phyloP scores from a whole-genome alignment of 495 filamentous ascomycete species.

The Aspergillus carlsbadensis region DNA sequence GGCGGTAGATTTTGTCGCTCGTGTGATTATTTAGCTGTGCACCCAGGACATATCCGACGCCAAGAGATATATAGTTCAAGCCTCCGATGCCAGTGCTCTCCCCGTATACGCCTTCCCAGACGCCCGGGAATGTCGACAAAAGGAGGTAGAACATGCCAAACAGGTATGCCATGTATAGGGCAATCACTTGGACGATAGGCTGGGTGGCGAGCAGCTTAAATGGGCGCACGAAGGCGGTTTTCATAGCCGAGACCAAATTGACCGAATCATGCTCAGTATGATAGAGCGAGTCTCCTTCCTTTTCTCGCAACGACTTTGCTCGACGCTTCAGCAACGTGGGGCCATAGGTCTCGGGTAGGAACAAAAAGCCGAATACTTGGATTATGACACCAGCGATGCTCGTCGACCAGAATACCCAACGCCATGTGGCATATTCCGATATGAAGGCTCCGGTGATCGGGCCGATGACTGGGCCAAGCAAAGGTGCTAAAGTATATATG shows the following conservation, averaged over 20 bases:
- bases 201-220: constrained; percentile 9
- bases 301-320: constrained; percentile 53
- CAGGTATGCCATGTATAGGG: constrained; percentile 10
- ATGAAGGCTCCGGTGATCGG: constrained; percentile 53
- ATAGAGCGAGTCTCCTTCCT: constrained; percentile 57
- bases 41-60: not conserved
- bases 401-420: constrained; percentile 54
- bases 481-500: constrained; percentile 10
- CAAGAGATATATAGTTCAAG: not conserved
- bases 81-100: not conserved
- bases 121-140: not conserved
- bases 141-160: constrained; percentile 12
- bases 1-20: not conserved
- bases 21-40: not conserved
- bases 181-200: constrained; percentile 7
- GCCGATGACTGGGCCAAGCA: constrained; percentile 30
- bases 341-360: constrained; percentile 66
- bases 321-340: constrained; percentile 58
- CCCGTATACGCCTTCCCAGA: not conserved
- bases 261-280: constrained; percentile 57
- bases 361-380: constrained; percentile 60
- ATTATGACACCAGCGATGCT: constrained; percentile 60
- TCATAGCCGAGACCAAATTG: not conserved
- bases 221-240: not conserved
- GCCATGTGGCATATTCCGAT: constrained; percentile 52